Conservation (phyloP, 2,329 filamentous ascomycete species). For the Whalleya microplaca region DNA sequence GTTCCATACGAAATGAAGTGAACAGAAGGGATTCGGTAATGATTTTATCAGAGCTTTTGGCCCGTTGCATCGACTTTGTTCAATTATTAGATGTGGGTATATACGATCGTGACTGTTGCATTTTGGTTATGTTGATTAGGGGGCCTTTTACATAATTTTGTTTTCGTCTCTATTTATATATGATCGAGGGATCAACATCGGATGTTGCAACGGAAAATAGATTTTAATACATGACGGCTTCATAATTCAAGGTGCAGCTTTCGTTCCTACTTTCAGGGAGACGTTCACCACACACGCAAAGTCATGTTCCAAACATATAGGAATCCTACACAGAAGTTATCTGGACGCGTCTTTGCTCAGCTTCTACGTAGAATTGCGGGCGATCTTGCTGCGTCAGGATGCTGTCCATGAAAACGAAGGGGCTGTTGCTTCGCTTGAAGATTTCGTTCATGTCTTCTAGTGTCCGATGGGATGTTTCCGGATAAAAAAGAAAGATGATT, state of each 20-base stretch:
- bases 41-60: not conserved
- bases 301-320: not conserved
- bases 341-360: slow-evolving; percentile 37
- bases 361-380: slow-evolving; percentile 41
- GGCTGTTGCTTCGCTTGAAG: slow-evolving; percentile 37
- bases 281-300: too few relatives aligned
- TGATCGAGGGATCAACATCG: too few relatives aligned
- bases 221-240: too few relatives aligned
- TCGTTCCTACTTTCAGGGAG: too few relatives aligned
- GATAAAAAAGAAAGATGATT: slow-evolving; percentile 53
- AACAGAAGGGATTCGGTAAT: not conserved
- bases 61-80: not conserved
- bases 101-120: not conserved
- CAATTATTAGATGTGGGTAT: not conserved
- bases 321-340: not conserved
- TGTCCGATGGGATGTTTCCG: slow-evolving; percentile 50
- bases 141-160: too few relatives aligned
- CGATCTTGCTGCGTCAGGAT: slow-evolving; percentile 41
- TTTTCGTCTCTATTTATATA: too few relatives aligned
- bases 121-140: not conserved
- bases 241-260: too few relatives aligned
- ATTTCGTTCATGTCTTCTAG: slow-evolving; percentile 54
- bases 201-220: too few relatives aligned
- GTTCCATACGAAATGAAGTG: not conserved
- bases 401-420: slow-evolving; percentile 40